These are phyloP conservation scores for Coemansia sp. DNA, from an alignment of 192 early-diverging fungal species.

Conservation along the genomic window DNA sequence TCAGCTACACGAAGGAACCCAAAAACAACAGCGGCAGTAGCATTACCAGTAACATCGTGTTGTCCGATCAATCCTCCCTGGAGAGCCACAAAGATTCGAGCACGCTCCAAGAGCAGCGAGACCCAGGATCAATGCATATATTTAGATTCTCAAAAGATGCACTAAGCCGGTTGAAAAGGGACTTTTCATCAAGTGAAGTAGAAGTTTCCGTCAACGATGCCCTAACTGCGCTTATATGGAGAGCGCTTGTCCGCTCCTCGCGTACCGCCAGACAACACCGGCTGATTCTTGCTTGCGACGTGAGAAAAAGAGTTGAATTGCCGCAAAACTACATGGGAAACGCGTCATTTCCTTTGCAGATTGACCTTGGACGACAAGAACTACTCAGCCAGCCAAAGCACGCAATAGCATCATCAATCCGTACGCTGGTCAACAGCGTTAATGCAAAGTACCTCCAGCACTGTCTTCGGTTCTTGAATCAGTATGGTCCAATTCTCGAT, in stretches of 20 bases:
- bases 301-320: conserved; percentile 10
- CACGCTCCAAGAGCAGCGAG: not conserved
- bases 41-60: not conserved
- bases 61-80: not conserved
- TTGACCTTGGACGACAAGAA: conserved; percentile 2
- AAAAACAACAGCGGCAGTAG: no score
- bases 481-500: conserved; percentile 5
- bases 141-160: conserved; percentile 8
- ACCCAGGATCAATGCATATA: conserved; percentile 8
- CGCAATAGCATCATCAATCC: conserved; percentile 3
- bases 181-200: not conserved
- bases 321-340: conserved; percentile 16
- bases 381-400: conserved; percentile 1
- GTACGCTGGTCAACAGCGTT: conserved; percentile 1
- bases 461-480: conserved; percentile 11
- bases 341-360: conserved; percentile 16
- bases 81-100: not conserved
- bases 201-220: conserved; percentile 15
- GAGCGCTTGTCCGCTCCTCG: conserved; percentile 10
- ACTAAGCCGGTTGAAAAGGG: conserved; percentile 1
- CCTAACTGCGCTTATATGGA: conserved; percentile 14
- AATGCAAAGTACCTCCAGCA: conserved; percentile 7
- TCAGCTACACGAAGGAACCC: not conserved
- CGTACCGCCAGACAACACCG: not conserved
- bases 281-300: conserved; percentile 16